Percentiles rank a stretch among this genome's conserved stretches.
phyloP scores from a whole-genome alignment of 768 basidiomycete species.

The Suillus sp. region DNA sequence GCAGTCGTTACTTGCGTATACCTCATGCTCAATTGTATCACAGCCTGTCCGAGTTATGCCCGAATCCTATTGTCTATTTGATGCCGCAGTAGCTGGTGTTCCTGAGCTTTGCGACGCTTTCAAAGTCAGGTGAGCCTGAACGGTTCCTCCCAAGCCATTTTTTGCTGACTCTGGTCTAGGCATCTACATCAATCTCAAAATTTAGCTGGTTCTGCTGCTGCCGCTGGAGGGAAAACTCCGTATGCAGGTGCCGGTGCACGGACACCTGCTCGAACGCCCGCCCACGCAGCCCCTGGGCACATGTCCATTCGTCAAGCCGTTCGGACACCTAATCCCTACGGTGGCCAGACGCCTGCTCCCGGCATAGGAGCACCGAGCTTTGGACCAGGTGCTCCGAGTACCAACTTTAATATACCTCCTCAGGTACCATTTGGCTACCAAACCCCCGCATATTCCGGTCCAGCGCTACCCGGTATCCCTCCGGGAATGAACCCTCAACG shows the following conservation, averaged over 20 bases:
- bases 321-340: slow-evolving; percentile 83
- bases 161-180: slow-evolving; percentile 36
- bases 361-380: slow-evolving; percentile 41
- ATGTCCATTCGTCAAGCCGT: slow-evolving; percentile 69
- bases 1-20: background rate
- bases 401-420: slow-evolving; percentile 33
- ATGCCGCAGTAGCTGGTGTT: slow-evolving; percentile 87
- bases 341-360: slow-evolving; percentile 40
- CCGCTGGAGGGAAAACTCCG: slow-evolving; percentile 75
- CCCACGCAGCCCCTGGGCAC: slow-evolving; percentile 79
- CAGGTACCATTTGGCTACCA: slow-evolving; percentile 46
- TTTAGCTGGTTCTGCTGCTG: slow-evolving; percentile 44
- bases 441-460: slow-evolving; percentile 48
- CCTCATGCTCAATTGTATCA: slow-evolving; percentile 10
- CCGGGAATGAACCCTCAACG: slow-evolving; percentile 69
- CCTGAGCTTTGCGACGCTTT: slow-evolving; percentile 96
- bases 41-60: slow-evolving; percentile 87
- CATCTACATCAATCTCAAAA: slow-evolving; percentile 81
- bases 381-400: slow-evolving; percentile 29
- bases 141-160: slow-evolving; percentile 1
- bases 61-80: slow-evolving; percentile 87
- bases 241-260: slow-evolving; percentile 66
- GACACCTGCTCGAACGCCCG: slow-evolving; percentile 75
- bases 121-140: slow-evolving; percentile 69
- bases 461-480: slow-evolving; percentile 48